Base-by-base conservation (phyloP, 208 protist species). In the Acanthamoeba royreba region DNA sequence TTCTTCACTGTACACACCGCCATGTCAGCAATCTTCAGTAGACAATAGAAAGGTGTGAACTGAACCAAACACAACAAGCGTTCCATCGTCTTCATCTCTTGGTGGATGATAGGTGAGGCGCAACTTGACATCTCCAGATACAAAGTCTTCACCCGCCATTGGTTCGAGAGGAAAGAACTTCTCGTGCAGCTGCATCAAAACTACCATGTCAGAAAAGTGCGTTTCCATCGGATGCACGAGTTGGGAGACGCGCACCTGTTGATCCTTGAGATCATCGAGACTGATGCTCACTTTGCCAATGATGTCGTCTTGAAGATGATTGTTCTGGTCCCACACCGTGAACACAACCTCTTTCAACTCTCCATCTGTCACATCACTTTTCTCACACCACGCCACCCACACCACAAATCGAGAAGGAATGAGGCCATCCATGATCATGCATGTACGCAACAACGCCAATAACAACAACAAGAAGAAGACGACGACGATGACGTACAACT, bases 1-100 rank as follows among this genome's bases (percentile, higher is more conserved):
- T 88, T 61, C 43, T 63, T 53, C 9, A 88, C 79, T 88, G 79
- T n/a, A n/a, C n/a, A n/a, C n/a, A n/a, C n/a, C n/a, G n/a, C n/a
- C n/a, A n/a, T n/a, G n/a, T n/a, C n/a, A n/a, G n/a, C n/a, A n/a
- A n/a, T n/a, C n/a, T n/a, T n/a, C n/a, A n/a, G n/a, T n/a, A n/a
- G n/a, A n/a, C n/a, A n/a, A n/a, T n/a, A n/a, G n/a, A n/a, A n/a
- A n/a, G n/a, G n/a, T n/a, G n/a, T 38, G 38, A 9, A n/a, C 15
- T 61, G 28, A 38, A 2, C 8, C 2, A 53, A 19, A 47, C 7
- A 19, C 42, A 81, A 17, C n/a, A n/a, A n/a, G n/a, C n/a, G n/a
- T n/a, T n/a, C 79, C 79, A 8, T 88, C 79, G 28, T 25, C 4
- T 28, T 38, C 33, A 9, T 33, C 47, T 31, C 19, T 63, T 28